These are phyloP conservation scores for Trematosphaeria pertusa DNA, from an alignment of 2,329 filamentous ascomycete species.

Conservation along the genomic window DNA sequence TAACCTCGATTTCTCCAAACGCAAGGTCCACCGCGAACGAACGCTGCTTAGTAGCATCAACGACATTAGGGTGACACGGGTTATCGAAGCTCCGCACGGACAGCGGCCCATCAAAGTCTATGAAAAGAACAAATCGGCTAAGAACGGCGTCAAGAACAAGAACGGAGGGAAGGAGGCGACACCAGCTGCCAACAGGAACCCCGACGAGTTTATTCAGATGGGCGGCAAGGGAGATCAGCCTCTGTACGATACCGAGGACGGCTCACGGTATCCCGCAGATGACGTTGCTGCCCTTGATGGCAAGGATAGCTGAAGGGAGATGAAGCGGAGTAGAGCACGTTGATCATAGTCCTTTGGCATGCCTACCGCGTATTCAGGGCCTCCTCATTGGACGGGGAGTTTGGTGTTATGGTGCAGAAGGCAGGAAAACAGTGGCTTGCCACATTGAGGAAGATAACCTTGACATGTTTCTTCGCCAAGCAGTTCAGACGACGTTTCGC, in stretches of 20 bases:
- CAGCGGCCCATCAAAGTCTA: constrained; percentile 53
- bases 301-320: too few relatives aligned
- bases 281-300: constrained; percentile 14
- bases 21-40: constrained; percentile 80
- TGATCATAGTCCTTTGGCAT: constrained; percentile 17
- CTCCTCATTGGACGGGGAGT: constrained; percentile 22
- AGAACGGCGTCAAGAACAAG: constrained; percentile 27
- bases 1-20: constrained; percentile 80
- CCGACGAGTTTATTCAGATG: constrained; percentile 81
- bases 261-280: constrained; percentile 46
- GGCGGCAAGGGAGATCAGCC: constrained; percentile 85
- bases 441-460: background rate
- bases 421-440: background rate
- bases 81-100: constrained; percentile 63
- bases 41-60: constrained; percentile 86
- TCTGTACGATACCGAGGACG: constrained; percentile 71
- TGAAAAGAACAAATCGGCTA: constrained; percentile 45
- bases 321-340: too few relatives aligned
- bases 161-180: constrained; percentile 61
- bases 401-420: constrained; percentile 1
- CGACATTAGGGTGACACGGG: constrained; percentile 68
- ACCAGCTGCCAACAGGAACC: constrained; percentile 71
- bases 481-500: background rate
- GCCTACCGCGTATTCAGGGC: constrained; percentile 22
- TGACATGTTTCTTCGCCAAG: background rate